Percentiles rank a stretch among this genome's conserved stretches.
Evolutionary conservation across 2,329 filamentous ascomycete genomes (phyloP).

Genomic region (Boeremia lycopersici): DNA sequence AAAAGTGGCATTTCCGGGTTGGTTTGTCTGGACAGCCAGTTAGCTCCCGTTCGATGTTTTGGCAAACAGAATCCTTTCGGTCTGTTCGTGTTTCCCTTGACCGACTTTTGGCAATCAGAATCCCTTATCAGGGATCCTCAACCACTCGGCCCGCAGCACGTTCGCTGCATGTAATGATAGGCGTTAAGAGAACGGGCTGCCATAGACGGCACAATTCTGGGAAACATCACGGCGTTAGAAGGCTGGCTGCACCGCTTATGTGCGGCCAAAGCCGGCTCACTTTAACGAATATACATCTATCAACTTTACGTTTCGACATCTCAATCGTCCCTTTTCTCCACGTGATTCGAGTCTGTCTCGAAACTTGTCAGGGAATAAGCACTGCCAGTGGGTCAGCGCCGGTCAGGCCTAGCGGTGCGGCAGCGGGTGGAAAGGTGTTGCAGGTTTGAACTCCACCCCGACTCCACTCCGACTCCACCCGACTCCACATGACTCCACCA

Average conservation of each 20-base stretch:
- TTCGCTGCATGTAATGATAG: conserved; percentile 19
- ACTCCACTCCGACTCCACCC: conserved; percentile 11
- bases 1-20: conserved; percentile 16
- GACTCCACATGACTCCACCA: conserved; percentile 12
- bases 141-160: conserved; percentile 2
- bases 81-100: neutral
- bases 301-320: neutral
- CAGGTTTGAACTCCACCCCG: conserved; percentile 11
- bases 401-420: conserved; percentile 14
- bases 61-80: conserved; percentile 1
- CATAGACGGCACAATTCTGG: conserved; percentile 13
- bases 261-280: conserved; percentile 3
- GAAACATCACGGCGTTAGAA: conserved; percentile 20
- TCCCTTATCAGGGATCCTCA: neutral
- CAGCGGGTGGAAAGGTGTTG: conserved; percentile 17
- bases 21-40: conserved; percentile 17
- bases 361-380: conserved; percentile 5
- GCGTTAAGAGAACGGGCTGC: conserved; percentile 11
- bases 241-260: neutral
- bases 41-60: conserved; percentile 13
- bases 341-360: neutral
- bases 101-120: neutral
- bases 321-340: neutral
- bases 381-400: conserved; percentile 3
- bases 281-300: neutral